These are phyloP conservation scores for Torulaspora quercuum DNA, from an alignment of 805 yeast genomes.

Conservation along the genomic window DNA sequence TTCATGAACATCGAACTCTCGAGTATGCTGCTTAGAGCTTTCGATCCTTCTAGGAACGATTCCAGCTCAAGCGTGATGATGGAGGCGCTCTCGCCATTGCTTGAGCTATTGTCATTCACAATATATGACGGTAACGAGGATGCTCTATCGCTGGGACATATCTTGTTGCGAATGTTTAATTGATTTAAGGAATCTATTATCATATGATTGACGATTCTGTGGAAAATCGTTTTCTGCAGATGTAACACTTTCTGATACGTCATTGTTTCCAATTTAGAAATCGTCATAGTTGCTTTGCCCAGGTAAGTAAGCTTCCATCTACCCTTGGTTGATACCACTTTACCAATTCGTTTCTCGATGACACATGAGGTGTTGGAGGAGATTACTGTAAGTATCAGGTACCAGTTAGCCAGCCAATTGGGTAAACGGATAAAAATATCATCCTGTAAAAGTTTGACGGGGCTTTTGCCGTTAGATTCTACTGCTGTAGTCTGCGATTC, in stretches of 20 bases:
- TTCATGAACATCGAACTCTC: conserved; percentile 35
- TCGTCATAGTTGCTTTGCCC: conserved; percentile 24
- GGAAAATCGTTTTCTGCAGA: conserved; percentile 32
- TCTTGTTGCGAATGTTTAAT: conserved; percentile 30
- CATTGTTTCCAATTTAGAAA: conserved; percentile 33
- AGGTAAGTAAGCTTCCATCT: conserved; percentile 35
- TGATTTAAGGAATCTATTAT: conserved; percentile 37
- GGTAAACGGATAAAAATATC: conserved; percentile 35
- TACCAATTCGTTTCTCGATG: conserved; percentile 36
- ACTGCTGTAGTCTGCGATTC: conserved; percentile 17
- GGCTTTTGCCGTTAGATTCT: conserved; percentile 3
- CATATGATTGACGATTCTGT: conserved; percentile 37
- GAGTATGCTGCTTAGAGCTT: conserved; percentile 28
- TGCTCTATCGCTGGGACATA: conserved; percentile 22
- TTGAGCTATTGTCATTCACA: conserved; percentile 5
- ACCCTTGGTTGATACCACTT: conserved; percentile 32
- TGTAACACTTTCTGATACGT: conserved; percentile 35
- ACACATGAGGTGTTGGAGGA: conserved; percentile 34
- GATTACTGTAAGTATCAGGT: conserved; percentile 33
- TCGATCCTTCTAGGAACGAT: conserved; percentile 33
- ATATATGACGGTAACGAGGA: conserved; percentile 28
- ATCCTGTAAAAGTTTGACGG: conserved; percentile 23
- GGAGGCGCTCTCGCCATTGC: conserved; percentile 16
- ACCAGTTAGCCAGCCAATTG: conserved; percentile 39
- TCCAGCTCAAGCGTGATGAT: conserved; percentile 31